These are phyloP conservation scores for Hysterangium stoloniferum DNA, from an alignment of 768 basidiomycete species.

Conservation along the genomic window DNA sequence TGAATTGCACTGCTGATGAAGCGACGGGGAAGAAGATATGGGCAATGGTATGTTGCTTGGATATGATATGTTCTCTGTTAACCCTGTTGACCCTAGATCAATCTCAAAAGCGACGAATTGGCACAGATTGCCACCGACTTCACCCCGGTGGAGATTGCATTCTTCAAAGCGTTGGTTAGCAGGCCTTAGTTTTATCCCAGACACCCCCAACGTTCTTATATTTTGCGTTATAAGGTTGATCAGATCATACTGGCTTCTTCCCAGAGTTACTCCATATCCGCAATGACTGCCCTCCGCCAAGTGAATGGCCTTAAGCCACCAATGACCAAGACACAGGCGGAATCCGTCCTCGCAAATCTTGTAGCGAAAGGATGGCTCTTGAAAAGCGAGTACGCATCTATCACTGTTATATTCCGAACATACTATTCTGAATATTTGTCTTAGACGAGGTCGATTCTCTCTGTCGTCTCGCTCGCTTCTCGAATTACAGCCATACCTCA, in stretches of 20 bases:
- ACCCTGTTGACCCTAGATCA: constrained; percentile 43
- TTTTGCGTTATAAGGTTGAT: constrained; percentile 59
- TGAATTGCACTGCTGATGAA: constrained; percentile 59
- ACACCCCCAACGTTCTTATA: too few species aligned
- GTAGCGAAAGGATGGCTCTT: constrained; percentile 76
- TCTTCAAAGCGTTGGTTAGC: constrained; percentile 75
- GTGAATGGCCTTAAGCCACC: constrained; percentile 44
- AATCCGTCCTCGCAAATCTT: constrained; percentile 66
- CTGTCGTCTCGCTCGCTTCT: constrained; percentile 67
- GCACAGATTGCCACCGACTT: constrained; percentile 85
- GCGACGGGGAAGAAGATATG: constrained; percentile 54
- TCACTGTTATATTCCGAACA: background rate
- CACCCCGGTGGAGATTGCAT: constrained; percentile 66
- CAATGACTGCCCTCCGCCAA: constrained; percentile 69
- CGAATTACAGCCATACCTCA: constrained; percentile 69
- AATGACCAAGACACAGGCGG: constrained; percentile 71
- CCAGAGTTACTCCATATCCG: constrained; percentile 69
- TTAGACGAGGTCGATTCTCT: constrained; percentile 54
- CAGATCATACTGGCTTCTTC: constrained; percentile 79
- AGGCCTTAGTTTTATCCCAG: background rate
- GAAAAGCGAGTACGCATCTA: constrained; percentile 61
- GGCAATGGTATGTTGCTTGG: constrained; percentile 46
- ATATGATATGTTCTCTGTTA: background rate
- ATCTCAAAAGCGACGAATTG: constrained; percentile 70
- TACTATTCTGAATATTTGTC: background rate